Base-by-base conservation (phyloP, 1,284 basidiomycete genomes). In the Ustilago bromivora region DNA sequence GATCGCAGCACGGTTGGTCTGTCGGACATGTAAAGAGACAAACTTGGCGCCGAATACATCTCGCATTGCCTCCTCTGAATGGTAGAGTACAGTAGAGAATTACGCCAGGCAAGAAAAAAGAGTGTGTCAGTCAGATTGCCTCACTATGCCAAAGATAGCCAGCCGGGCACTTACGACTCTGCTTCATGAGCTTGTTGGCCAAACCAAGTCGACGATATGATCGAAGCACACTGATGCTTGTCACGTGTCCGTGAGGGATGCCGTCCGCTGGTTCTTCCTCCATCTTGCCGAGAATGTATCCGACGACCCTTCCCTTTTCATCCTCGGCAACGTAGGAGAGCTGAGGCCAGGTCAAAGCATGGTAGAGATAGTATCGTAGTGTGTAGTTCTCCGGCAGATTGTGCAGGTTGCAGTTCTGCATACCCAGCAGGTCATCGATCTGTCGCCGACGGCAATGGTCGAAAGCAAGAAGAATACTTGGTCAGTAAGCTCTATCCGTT, bases 241-340 rank as follows among this genome's bases (percentile, higher is more conserved):
- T 86, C 23, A 86, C 84, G 66, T 86, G 84, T n/a, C 84, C 84
- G 59, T 85, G 83, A 4, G 82, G 81, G n/a, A 85, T 71, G 15
- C 84, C 84, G 58, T 86, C 82, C n/a, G 73, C 67, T 5, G 84
- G 84, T 53, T 85, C 83, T 65, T 85, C 84, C 51, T 85, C 84
- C 96, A 98, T 96, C 87, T 96, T 96, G 0, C 94, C 94, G 12
- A 98, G 88, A 31, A 98, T 95, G 86, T 98, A 98, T 28, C 96
- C 96, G 1, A 98, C 94, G 55, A 98, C 92, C 57, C 93, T 89
- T 0, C 95, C 94, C 82, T 92, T 92, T 70, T 91, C 90, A 82
- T 96, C 94, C 84, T 96, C 94, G 0, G 95, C 96, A 19, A 98
- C 94, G 85, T 93, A 98, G 3, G 94, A 96, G 28, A 98, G 89